Evolutionary conservation across 2,329 filamentous ascomycete genomes (phyloP).

Genomic region (Fusarium zealandicum): DNA sequence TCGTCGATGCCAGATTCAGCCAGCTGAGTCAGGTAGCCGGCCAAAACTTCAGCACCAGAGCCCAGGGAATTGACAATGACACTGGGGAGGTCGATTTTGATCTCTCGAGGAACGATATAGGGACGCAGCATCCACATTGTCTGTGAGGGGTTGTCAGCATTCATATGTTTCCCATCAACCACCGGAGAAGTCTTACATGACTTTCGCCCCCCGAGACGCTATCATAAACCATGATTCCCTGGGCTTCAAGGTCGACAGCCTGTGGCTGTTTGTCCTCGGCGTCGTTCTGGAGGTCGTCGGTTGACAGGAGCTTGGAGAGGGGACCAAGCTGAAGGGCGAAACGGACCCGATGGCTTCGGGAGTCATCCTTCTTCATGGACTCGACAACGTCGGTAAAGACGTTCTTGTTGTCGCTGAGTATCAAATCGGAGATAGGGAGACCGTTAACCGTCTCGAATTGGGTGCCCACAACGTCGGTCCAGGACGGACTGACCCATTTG

Average conservation of each 20-base stretch:
- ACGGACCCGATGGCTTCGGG: constrained; percentile 86
- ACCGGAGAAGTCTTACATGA: constrained; percentile 71
- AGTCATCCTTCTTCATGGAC: constrained; percentile 91
- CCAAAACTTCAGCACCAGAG: constrained; percentile 91
- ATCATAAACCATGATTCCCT: constrained; percentile 98
- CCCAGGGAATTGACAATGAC: constrained; percentile 92
- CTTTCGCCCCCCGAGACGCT: constrained; percentile 84
- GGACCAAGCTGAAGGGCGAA: constrained; percentile 77
- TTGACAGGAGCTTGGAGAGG: constrained; percentile 67
- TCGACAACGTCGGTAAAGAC: constrained; percentile 86
- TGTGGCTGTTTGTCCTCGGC: constrained; percentile 49
- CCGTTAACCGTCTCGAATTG: constrained; percentile 75
- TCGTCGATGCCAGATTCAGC: constrained; percentile 84
- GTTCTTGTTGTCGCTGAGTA: constrained; percentile 78
- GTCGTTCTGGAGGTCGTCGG: constrained; percentile 51
- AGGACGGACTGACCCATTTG: constrained; percentile 96
- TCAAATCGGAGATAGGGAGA: constrained; percentile 78
- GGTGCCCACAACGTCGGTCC: constrained; percentile 91
- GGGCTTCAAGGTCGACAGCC: constrained; percentile 83
- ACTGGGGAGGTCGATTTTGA: constrained; percentile 91
- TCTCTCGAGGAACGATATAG: constrained; percentile 85
- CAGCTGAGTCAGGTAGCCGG: constrained; percentile 88
- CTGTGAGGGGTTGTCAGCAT: constrained; percentile 56
- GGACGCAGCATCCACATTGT: constrained; percentile 99
- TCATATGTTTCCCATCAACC: not conserved